These are phyloP conservation scores for Borovskyia barvae DNA, from an alignment of 208 protist species.

Conservation along the genomic window DNA sequence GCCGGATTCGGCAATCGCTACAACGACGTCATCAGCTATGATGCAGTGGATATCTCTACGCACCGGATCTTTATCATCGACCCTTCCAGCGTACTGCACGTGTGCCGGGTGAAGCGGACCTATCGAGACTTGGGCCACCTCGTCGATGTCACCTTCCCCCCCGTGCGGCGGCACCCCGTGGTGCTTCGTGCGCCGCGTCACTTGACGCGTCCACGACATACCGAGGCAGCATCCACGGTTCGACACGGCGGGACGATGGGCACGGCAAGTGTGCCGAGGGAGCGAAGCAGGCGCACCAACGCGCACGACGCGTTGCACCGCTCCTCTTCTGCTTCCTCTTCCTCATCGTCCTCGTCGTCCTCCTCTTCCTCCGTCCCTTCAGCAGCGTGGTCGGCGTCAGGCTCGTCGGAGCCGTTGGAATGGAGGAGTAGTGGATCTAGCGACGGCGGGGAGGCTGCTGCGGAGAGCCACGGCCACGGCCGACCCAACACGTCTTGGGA, in stretches of 20 bases:
- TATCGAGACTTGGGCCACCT: constrained; percentile 79
- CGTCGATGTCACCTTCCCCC: constrained; percentile 85
- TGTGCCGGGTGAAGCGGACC: constrained; percentile 71
- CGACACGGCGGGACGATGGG: neutral
- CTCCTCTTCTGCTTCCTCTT: constrained; percentile 13
- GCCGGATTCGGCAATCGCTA: constrained; percentile 92
- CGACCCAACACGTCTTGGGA: no score
- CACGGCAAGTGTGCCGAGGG: neutral
- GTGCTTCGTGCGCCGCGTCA: constrained; percentile 15
- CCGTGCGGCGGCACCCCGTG: constrained; percentile 17
- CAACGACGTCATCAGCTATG: constrained; percentile 89
- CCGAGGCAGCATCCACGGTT: neutral
- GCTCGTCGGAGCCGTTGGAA: neutral
- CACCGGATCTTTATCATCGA: constrained; percentile 91
- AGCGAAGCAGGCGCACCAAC: constrained; percentile 9
- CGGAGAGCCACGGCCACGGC: neutral
- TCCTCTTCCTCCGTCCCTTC: neutral
- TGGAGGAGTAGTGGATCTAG: neutral
- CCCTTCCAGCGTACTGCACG: constrained; percentile 66
- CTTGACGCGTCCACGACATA: neutral
- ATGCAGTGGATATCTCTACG: constrained; percentile 65
- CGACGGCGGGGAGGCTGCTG: neutral
- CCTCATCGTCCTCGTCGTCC: constrained; percentile 7
- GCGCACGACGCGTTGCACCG: constrained; percentile 14
- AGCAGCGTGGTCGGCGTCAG: neutral